Conservation (phyloP, 2,329 filamentous ascomycete species). For the Tolypocladium paradoxum region DNA sequence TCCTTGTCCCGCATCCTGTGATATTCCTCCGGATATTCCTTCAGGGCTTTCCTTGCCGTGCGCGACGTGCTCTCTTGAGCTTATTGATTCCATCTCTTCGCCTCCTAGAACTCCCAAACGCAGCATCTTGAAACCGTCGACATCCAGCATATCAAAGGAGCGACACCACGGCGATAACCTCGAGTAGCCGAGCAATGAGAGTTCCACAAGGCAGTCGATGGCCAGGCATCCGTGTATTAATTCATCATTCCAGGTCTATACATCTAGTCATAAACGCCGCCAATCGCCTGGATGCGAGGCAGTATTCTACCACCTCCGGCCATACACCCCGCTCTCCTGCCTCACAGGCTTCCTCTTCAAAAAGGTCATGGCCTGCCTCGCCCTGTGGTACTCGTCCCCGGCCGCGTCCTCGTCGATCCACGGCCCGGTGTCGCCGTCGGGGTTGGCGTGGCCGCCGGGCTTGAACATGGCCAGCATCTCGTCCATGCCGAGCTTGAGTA, state of each 20-base stretch:
- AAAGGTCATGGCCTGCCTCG: conserved; percentile 11
- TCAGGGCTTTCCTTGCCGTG: too few relatives aligned
- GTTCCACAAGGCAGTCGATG: conserved; percentile 2
- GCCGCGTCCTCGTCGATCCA: conserved; percentile 5
- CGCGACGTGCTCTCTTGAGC: too few relatives aligned
- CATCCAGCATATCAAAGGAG: too few relatives aligned
- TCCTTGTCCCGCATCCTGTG: too few relatives aligned
- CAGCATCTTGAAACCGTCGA: too few relatives aligned
- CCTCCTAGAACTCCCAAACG: too few relatives aligned
- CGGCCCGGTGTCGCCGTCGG: conserved; percentile 18
- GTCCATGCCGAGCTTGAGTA: conserved; percentile 78
- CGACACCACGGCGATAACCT: too few relatives aligned
- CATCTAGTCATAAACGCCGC: not conserved
- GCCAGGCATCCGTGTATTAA: not conserved
- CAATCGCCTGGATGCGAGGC: not conserved
- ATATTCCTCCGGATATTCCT: too few relatives aligned
- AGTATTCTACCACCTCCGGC: conserved; percentile 27
- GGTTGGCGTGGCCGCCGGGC: conserved; percentile 37
- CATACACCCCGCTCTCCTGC: conserved; percentile 28
- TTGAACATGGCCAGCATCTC: conserved; percentile 89
- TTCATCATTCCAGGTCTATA: not conserved
- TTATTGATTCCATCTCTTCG: too few relatives aligned
- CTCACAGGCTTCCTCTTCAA: conserved; percentile 18
- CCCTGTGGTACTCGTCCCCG: conserved; percentile 9
- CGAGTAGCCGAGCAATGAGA: too few relatives aligned